phyloP scores from a whole-genome alignment of 2,329 filamentous ascomycete genomes.

The Capronia epimyces region DNA sequence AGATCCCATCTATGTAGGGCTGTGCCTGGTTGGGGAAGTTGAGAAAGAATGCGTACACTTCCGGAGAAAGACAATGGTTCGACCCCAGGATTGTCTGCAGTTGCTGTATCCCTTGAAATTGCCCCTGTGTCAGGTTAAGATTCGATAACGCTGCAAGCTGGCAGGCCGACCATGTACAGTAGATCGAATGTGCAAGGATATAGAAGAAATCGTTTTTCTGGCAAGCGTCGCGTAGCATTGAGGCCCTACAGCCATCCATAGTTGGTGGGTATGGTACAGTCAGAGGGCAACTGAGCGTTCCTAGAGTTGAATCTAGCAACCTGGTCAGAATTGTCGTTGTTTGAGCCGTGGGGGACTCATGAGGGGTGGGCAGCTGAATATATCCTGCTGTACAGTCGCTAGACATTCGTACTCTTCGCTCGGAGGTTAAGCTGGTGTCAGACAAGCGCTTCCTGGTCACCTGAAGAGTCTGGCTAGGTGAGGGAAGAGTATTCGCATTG shows the following conservation, averaged over 20 bases:
- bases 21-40: neutral
- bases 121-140: neutral
- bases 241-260: constrained; percentile 6
- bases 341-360: constrained; percentile 6
- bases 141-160: neutral
- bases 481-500: neutral
- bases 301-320: constrained; percentile 5
- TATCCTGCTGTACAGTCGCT: neutral
- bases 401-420: constrained; percentile 1
- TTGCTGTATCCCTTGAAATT: neutral
- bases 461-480: neutral
- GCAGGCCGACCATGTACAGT: neutral
- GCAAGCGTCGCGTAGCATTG: constrained; percentile 54
- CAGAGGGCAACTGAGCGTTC: neutral
- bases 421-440: neutral
- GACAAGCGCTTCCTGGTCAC: neutral
- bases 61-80: neutral
- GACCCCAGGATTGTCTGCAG: neutral
- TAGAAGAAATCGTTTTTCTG: constrained; percentile 55
- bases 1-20: neutral
- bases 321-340: neutral
- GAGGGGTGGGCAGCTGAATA: constrained; percentile 14
- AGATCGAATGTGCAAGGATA: constrained; percentile 39
- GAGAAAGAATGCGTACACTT: neutral
- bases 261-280: neutral